These are phyloP conservation scores for Oryza punctata DNA, from an alignment of 176 grass and related monocot genomes.

Conservation along the genomic window DNA sequence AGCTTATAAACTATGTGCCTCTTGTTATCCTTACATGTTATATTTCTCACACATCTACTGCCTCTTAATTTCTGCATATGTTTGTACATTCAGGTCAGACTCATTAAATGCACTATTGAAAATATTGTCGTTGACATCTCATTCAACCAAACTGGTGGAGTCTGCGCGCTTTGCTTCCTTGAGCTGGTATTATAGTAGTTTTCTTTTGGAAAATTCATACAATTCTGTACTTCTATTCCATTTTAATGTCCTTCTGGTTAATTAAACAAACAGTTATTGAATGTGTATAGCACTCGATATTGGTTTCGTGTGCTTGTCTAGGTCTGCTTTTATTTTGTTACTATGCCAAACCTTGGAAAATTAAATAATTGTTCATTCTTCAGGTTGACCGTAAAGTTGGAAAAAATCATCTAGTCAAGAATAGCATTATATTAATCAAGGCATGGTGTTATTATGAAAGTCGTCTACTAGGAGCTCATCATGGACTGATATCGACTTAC, in stretches of 20 bases:
- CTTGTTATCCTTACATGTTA: constrained; percentile 29
- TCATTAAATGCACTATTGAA: constrained; percentile 88
- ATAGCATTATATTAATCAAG: constrained; percentile 89
- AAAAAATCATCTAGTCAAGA: constrained; percentile 84
- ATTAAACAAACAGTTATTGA: neutral
- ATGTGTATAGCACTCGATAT: constrained; percentile 21
- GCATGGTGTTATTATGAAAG: constrained; percentile 98
- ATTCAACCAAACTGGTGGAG: constrained; percentile 90
- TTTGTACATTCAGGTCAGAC: constrained; percentile 65
- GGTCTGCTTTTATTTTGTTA: constrained; percentile 20
- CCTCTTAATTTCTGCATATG: constrained; percentile 33
- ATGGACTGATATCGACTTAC: constrained; percentile 96
- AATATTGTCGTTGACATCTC: constrained; percentile 88
- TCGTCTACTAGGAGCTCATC: constrained; percentile 78
- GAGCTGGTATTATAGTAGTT: constrained; percentile 61
- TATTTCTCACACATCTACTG: constrained; percentile 2
- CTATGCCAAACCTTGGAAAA: constrained; percentile 3
- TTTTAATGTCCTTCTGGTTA: constrained; percentile 22
- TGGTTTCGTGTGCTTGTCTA: constrained; percentile 25
- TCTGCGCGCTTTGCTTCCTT: constrained; percentile 80
- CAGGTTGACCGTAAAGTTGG: constrained; percentile 77
- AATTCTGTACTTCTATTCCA: neutral
- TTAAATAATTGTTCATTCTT: constrained; percentile 29
- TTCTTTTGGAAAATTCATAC: constrained; percentile 18
- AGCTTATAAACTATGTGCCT: neutral